These are phyloP conservation scores for Lachancea mirantina DNA, from an alignment of 805 yeast species.

Conservation along the genomic window DNA sequence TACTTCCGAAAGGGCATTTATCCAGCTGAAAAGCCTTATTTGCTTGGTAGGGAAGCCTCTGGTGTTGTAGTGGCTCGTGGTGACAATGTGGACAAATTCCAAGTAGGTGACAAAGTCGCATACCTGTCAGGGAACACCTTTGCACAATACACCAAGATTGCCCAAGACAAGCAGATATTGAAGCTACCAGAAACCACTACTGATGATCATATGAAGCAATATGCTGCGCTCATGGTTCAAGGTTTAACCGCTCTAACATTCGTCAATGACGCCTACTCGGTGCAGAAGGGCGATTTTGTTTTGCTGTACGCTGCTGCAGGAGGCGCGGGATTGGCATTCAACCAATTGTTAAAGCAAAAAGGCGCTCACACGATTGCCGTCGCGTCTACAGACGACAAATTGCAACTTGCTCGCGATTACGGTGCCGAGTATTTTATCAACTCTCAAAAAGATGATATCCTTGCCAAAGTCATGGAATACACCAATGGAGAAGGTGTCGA, in stretches of 20 bases:
- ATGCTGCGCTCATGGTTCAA: slow-evolving; percentile 59
- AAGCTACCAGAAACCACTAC: slow-evolving; percentile 43
- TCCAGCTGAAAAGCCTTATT: slow-evolving; percentile 51
- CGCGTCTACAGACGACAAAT: slow-evolving; percentile 72
- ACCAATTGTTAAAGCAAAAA: slow-evolving; percentile 50
- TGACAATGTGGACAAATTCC: slow-evolving; percentile 41
- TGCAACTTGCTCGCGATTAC: slow-evolving; percentile 50
- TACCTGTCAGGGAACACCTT: slow-evolving; percentile 49
- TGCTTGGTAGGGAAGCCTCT: slow-evolving; percentile 67
- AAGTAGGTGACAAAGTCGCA: slow-evolving; percentile 67
- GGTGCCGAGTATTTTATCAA: slow-evolving; percentile 77
- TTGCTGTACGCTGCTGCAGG: slow-evolving; percentile 94
- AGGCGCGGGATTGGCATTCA: slow-evolving; percentile 73
- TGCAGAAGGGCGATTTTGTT: slow-evolving; percentile 61
- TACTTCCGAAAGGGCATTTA: slow-evolving; percentile 79
- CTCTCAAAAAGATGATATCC: slow-evolving; percentile 47
- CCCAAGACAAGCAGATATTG: slow-evolving; percentile 31
- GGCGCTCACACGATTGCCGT: slow-evolving; percentile 84
- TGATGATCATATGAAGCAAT: slow-evolving; percentile 45
- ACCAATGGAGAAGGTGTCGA: slow-evolving; percentile 63
- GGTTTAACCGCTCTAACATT: slow-evolving; percentile 78
- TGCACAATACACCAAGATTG: slow-evolving; percentile 63
- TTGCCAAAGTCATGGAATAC: slow-evolving; percentile 46
- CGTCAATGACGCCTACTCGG: slow-evolving; percentile 55
- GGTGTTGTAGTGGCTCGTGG: slow-evolving; percentile 69